Conservation (phyloP, 2,329 filamentous ascomycete genomes). For the Phialocephala subalpina region DNA sequence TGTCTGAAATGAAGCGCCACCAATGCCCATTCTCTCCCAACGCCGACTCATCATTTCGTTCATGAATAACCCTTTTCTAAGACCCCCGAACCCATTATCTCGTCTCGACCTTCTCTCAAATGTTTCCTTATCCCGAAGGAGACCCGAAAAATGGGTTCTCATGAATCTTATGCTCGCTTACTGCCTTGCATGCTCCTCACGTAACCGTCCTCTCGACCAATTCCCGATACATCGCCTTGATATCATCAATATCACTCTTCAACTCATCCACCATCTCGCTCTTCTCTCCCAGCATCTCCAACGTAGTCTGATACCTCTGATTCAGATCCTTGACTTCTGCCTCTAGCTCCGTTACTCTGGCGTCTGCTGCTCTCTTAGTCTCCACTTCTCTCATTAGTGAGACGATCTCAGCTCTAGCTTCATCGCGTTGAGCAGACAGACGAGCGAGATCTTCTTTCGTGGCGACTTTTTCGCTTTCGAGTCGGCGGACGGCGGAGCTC, state of each 20-base stretch:
- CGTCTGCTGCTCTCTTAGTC: slow-evolving; percentile 66
- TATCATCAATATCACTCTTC: slow-evolving; percentile 84
- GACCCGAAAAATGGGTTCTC: not conserved
- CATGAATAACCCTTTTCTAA: not conserved
- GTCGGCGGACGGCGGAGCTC: slow-evolving; percentile 88
- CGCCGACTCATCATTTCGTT: slow-evolving; percentile 1
- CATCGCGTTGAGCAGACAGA: slow-evolving; percentile 86
- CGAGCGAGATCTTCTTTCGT: slow-evolving; percentile 86
- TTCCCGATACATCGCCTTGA: slow-evolving; percentile 97
- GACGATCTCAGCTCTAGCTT: slow-evolving; percentile 92
- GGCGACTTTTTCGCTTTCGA: slow-evolving; percentile 91
- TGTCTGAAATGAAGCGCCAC: slow-evolving; percentile 13
- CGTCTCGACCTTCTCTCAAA: not conserved
- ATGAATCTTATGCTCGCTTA: not conserved
- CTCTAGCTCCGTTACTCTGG: slow-evolving; percentile 71
- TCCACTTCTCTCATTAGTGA: slow-evolving; percentile 88
- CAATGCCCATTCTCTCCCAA: slow-evolving; percentile 15
- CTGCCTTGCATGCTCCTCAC: slow-evolving; percentile 45
- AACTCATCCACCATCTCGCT: slow-evolving; percentile 94
- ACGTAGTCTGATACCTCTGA: slow-evolving; percentile 84
- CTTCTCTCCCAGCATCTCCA: slow-evolving; percentile 97
- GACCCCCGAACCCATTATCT: not conserved
- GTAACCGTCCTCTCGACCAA: slow-evolving; percentile 85
- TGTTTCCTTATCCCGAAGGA: not conserved
- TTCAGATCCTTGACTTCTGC: slow-evolving; percentile 73